These are phyloP conservation scores for Sphagnum contortum DNA, from an alignment of 225 moss, liverwort and hornwort genomes.

Conservation along the genomic window DNA sequence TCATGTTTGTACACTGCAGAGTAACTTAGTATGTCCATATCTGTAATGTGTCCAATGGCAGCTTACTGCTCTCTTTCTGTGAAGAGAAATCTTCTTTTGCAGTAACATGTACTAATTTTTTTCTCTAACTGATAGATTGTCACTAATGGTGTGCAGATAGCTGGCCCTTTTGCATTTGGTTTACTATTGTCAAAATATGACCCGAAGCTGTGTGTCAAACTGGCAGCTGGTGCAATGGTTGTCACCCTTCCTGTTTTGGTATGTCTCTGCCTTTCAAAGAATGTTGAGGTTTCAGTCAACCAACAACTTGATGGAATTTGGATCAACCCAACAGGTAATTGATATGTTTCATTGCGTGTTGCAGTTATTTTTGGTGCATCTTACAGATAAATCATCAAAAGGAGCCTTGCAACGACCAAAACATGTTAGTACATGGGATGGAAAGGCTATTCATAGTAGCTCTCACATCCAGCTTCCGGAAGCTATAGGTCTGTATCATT, in stretches of 20 bases:
- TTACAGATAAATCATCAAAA: slow-evolving; percentile 41
- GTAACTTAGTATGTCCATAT: too few relatives aligned
- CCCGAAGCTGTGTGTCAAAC: slow-evolving; percentile 49
- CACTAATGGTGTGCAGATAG: slow-evolving; percentile 35
- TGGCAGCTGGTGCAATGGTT: slow-evolving; percentile 59
- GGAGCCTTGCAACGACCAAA: slow-evolving; percentile 54
- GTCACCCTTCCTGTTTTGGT: slow-evolving; percentile 66
- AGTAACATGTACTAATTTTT: too few relatives aligned
- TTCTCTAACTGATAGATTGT: too few relatives aligned
- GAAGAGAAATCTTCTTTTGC: too few relatives aligned
- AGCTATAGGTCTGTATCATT: slow-evolving; percentile 3
- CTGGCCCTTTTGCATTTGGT: slow-evolving; percentile 69
- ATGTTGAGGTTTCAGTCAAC: background rate
- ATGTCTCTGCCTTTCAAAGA: background rate
- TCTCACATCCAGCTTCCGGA: slow-evolving; percentile 21
- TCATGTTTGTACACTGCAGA: too few relatives aligned
- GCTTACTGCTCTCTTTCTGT: too few relatives aligned
- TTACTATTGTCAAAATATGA: slow-evolving; percentile 59
- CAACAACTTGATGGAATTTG: background rate
- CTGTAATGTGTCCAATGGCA: too few relatives aligned
- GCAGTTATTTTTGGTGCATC: slow-evolving; percentile 45
- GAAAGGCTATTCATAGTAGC: slow-evolving; percentile 17
- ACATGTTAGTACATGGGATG: slow-evolving; percentile 23
- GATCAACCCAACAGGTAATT: too few relatives aligned
- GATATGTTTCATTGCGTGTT: background rate